Evolutionary conservation across 2,329 filamentous ascomycete genomes (phyloP), one percentile per base, ranked within the genome.

Genomic region (Neospermospora avenae): DNA sequence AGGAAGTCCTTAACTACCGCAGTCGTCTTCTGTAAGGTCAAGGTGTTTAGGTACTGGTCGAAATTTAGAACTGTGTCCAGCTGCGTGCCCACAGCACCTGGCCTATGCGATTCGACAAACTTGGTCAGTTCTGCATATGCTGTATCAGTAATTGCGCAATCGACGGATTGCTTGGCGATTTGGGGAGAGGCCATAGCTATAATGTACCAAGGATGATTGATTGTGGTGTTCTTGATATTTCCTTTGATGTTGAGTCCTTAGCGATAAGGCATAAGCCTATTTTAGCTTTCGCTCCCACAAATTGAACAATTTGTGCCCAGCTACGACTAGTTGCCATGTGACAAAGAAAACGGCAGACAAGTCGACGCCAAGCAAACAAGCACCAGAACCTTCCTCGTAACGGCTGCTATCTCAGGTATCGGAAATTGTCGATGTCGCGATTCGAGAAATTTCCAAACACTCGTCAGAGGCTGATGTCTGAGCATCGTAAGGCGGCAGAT

Each of bases 41-140:
- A 25, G 37, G 35, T 18, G 25, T 41, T 52, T 20, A 60, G 25
- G 13, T 49, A 52, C 34, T 39, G 11, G 18, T 60, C 37, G 24
- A 60, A 57, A 48, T 49, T 22, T 42, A 60, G 34, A 24, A 52
- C 51, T 25, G 20, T 56, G 41, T 57, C 53, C 31, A 25, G 44
- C 53, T 44, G 11, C 25, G 56, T 57, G 28, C 37, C 24, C 22
- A 60, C 53, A 56, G 41, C 49, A n/a, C 46, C 45, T 31, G 53
- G 53, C 22, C 31, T 44, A 14, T 34, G 53, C 14, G 31, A 56
- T 8, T 60, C 31, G 31, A 57, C 35, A 44, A 56, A 60, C 35
- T 48, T 51, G 42, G 24, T 51, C 44, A 60, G 52, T 51, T 60
- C 53, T 56, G 28, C 31, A 57, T 60, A 31, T 51, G 53, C 58